Percentiles rank a stretch among this genome's conserved stretches.
Conservation (phyloP, 306 rosid species). For the Pterocarpus santalinus region DNA sequence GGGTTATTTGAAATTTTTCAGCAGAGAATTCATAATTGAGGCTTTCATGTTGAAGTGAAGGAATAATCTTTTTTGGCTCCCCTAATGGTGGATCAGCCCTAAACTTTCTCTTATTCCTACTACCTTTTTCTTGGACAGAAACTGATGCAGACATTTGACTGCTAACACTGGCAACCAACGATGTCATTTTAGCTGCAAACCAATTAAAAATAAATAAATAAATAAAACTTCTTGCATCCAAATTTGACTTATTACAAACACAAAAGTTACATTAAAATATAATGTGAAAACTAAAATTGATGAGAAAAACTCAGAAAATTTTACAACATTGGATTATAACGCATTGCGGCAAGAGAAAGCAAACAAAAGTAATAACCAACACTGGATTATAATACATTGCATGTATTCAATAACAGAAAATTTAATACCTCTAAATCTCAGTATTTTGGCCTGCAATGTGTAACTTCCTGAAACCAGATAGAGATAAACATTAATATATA, state of each 20-base stretch:
- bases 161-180: slow-evolving; percentile 59
- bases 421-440: slow-evolving; percentile 48
- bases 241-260: slow-evolving; percentile 6
- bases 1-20: slow-evolving; percentile 66
- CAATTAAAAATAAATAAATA: background rate
- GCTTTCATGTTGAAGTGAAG: slow-evolving; percentile 70
- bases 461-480: slow-evolving; percentile 50
- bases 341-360: background rate
- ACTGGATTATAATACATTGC: slow-evolving; percentile 49
- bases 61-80: slow-evolving; percentile 61
- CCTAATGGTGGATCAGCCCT: slow-evolving; percentile 89
- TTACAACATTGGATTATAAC: slow-evolving; percentile 38
- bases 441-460: slow-evolving; percentile 37
- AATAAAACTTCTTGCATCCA: too few relatives aligned
- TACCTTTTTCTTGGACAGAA: slow-evolving; percentile 79
- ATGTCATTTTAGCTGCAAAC: slow-evolving; percentile 81
- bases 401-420: slow-evolving; percentile 48
- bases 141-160: slow-evolving; percentile 67
- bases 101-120: slow-evolving; percentile 93
- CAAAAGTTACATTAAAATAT: slow-evolving; percentile 41
- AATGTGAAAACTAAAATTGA: slow-evolving; percentile 34
- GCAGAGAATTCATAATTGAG: slow-evolving; percentile 81
- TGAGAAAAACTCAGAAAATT: slow-evolving; percentile 38
- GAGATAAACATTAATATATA: slow-evolving; percentile 28
- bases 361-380: slow-evolving; percentile 33